These are phyloP conservation scores for Aphanocladium album DNA, from an alignment of 2,329 filamentous ascomycete genomes.

Conservation along the genomic window DNA sequence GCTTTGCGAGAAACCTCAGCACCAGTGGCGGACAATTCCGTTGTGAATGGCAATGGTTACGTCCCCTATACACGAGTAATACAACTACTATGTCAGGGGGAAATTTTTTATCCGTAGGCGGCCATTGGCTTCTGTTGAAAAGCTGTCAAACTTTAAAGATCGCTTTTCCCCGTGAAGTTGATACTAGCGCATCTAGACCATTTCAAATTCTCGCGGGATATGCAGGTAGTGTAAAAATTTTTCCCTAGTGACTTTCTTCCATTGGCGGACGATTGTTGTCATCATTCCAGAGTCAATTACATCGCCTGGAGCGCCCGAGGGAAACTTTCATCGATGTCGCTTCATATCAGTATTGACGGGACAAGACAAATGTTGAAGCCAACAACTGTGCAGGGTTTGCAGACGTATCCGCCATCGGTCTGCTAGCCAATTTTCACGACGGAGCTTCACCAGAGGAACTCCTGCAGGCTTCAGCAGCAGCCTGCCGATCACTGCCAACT, in stretches of 20 bases:
- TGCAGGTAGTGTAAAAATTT: neutral
- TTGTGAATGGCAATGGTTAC: no score
- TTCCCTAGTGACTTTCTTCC: neutral
- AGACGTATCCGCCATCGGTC: no score
- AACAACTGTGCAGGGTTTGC: no score
- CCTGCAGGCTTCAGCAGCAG: neutral
- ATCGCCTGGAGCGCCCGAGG: neutral
- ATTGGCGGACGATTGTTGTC: neutral
- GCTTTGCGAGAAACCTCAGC: neutral
- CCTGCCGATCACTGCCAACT: neutral
- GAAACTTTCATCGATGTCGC: no score
- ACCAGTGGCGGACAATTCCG: no score
- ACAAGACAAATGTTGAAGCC: no score
- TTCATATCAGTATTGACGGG: no score
- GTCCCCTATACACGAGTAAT: neutral
- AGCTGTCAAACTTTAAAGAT: neutral
- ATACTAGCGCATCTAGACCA: slow-evolving; percentile 5
- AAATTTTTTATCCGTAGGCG: neutral
- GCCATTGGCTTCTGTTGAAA: neutral
- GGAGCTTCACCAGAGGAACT: no score
- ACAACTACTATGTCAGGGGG: neutral
- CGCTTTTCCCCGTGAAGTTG: neutral
- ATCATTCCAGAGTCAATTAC: slow-evolving; percentile 3
- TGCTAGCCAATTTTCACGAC: no score
- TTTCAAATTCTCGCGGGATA: neutral